A percentile compares a stretch with the other conserved stretches of the same genome.
Conservation (phyloP, 768 basidiomycete species). For the Xanthoconium purpureum region DNA sequence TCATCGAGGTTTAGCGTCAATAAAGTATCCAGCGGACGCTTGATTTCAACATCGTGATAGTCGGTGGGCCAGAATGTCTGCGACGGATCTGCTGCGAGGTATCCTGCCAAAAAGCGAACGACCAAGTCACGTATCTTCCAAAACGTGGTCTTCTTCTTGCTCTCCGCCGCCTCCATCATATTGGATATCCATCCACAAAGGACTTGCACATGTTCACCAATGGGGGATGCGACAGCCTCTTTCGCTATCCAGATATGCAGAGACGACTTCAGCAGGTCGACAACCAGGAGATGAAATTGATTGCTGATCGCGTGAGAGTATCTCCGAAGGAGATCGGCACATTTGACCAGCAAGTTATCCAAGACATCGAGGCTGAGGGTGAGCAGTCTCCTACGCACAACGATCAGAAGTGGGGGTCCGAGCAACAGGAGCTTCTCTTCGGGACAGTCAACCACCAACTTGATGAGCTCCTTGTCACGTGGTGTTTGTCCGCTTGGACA, state of each 20-base stretch:
- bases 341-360: slow-evolving; percentile 48
- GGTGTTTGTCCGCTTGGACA: slow-evolving; percentile 55
- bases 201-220: slow-evolving; percentile 43
- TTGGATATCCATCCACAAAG: slow-evolving; percentile 56
- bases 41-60: slow-evolving; percentile 27
- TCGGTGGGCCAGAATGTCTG: slow-evolving; percentile 46
- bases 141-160: slow-evolving; percentile 41
- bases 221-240: slow-evolving; percentile 28
- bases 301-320: slow-evolving; percentile 59
- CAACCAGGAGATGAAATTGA: slow-evolving; percentile 47
- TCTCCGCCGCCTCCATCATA: slow-evolving; percentile 36
- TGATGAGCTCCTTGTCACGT: slow-evolving; percentile 58
- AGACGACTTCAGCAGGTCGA: slow-evolving; percentile 67
- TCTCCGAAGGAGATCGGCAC: slow-evolving; percentile 48
- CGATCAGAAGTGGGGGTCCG: slow-evolving; percentile 52
- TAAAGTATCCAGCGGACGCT: slow-evolving; percentile 46
- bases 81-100: slow-evolving; percentile 55
- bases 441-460: slow-evolving; percentile 47
- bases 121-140: slow-evolving; percentile 71
- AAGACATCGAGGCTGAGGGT: slow-evolving; percentile 50
- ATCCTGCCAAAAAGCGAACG: slow-evolving; percentile 62
- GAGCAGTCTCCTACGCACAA: slow-evolving; percentile 54
- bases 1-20: slow-evolving; percentile 57
- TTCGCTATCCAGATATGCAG: slow-evolving; percentile 53
- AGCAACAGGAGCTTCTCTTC: slow-evolving; percentile 58